These are phyloP conservation scores for Chytridiales sp. DNA, from an alignment of 371 early-diverging fungal species.

Conservation along the genomic window DNA sequence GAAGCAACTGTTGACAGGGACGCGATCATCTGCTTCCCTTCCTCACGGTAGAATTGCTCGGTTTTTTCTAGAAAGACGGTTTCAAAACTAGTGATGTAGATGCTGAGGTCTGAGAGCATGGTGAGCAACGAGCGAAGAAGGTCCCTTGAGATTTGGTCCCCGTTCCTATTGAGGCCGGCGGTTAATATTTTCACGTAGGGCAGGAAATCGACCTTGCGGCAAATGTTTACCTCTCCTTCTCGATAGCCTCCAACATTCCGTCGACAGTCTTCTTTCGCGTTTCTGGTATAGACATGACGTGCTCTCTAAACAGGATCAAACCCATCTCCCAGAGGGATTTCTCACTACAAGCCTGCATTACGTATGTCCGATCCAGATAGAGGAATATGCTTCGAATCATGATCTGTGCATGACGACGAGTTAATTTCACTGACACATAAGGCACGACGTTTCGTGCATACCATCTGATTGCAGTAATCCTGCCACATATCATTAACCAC, in stretches of 20 bases:
- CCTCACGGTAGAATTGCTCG: constrained; percentile 63
- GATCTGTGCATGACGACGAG: constrained; percentile 36
- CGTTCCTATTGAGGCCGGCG: constrained; percentile 41
- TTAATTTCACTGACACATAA: background rate
- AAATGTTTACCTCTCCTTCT: constrained; percentile 55
- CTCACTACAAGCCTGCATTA: constrained; percentile 66
- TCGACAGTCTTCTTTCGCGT: constrained; percentile 34
- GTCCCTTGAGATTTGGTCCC: constrained; percentile 53
- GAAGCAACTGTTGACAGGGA: constrained; percentile 16
- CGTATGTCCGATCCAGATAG: constrained; percentile 88
- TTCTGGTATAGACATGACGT: constrained; percentile 52
- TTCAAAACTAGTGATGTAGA: constrained; percentile 73
- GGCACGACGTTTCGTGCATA: background rate
- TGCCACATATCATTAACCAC: background rate
- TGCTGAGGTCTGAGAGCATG: constrained; percentile 75
- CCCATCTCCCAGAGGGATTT: constrained; percentile 83
- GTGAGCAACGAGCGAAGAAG: constrained; percentile 64
- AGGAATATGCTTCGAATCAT: constrained; percentile 83
- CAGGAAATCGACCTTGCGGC: no score
- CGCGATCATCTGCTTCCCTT: constrained; percentile 51
- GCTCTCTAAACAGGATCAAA: constrained; percentile 65
- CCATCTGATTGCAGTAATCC: background rate
- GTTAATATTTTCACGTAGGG: constrained; percentile 8
- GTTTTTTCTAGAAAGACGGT: constrained; percentile 62
- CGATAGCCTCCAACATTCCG: constrained; percentile 57